Base-by-base conservation (phyloP, 148 eudicot species). In the Chenopodium berlandieri region DNA sequence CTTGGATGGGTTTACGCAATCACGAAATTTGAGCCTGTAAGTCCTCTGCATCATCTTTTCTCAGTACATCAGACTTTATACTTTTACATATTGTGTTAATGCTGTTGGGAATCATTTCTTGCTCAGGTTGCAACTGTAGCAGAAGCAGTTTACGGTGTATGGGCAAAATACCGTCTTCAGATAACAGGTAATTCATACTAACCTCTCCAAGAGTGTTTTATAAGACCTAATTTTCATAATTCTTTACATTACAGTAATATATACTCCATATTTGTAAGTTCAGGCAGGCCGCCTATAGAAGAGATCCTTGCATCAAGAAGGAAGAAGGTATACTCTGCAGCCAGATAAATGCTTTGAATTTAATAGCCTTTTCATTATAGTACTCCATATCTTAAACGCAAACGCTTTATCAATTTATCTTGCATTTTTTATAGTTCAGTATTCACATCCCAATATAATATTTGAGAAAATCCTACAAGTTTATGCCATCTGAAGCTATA, bases 1-100 rank as follows among this genome's bases (percentile, higher is more conserved):
- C 87, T 95, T 48, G 99, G 99, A 87, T 95, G 99, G 99, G 89
- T 95, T 60, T 95, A 95, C 80, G 97, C 97, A 48, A 88, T 95
- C 71, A 92, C 99, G 19, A 95, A 91, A 90, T 95, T 90, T 64
- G 91, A 95, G 83, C 99, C 97, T 71, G 99, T 94, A 84, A 92
- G 87, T 84, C 62, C n/a, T 80, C 78, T 83, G 70, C 50, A 74
- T 32, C 47, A 68, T 66, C n/a, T 65, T 62, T 52, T 75, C 71
- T n/a, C 31, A 34, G 22, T 81, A 44, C 47, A 34, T 40, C 7
- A 40, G 44, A 40, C 44, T 40, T 6, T 13, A 1, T 65, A 70
- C 50, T 66, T 5, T 17, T 81, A 1, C 44, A 46, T 70, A 4
- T 5, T 76, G 44, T 72, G 67, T 74, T 31, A 11, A 13, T 64